phyloP scores from a whole-genome alignment of 805 yeast genomes.

The Pichia phayaonensis region DNA sequence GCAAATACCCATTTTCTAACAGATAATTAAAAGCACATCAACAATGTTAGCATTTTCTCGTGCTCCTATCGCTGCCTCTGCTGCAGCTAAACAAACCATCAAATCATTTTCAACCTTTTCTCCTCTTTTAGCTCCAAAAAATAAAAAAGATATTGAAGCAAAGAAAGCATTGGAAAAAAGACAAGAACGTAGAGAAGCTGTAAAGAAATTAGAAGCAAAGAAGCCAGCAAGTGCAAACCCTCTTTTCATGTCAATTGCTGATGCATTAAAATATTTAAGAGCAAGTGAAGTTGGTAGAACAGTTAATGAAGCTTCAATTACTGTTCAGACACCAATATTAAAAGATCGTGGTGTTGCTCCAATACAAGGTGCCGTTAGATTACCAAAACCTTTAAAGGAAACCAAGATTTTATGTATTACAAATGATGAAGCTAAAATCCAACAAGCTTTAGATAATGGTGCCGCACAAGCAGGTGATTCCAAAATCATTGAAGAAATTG shows the following conservation, averaged over 20 bases:
- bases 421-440: constrained; percentile 41
- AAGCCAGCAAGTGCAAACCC: constrained; percentile 44
- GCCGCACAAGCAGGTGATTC: constrained; percentile 66
- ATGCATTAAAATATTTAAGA: constrained; percentile 70
- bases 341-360: constrained; percentile 75
- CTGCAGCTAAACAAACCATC: neutral
- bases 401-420: constrained; percentile 66
- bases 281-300: constrained; percentile 91
- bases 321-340: constrained; percentile 55
- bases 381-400: constrained; percentile 66
- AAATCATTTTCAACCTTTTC: neutral
- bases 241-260: constrained; percentile 60
- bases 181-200: constrained; percentile 20
- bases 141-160: constrained; percentile 21
- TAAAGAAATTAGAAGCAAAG: constrained; percentile 29
- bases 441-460: constrained; percentile 49
- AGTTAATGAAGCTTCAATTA: constrained; percentile 58
- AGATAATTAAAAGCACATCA: neutral
- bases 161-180: constrained; percentile 22
- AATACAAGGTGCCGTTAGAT: constrained; percentile 58
- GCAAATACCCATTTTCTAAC: neutral
- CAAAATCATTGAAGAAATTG: constrained; percentile 58
- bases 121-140: constrained; percentile 18
- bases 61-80: neutral
- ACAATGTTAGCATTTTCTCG: neutral